phyloP scores from a whole-genome alignment of 805 yeast species.

The Starmerella vaccinii region DNA sequence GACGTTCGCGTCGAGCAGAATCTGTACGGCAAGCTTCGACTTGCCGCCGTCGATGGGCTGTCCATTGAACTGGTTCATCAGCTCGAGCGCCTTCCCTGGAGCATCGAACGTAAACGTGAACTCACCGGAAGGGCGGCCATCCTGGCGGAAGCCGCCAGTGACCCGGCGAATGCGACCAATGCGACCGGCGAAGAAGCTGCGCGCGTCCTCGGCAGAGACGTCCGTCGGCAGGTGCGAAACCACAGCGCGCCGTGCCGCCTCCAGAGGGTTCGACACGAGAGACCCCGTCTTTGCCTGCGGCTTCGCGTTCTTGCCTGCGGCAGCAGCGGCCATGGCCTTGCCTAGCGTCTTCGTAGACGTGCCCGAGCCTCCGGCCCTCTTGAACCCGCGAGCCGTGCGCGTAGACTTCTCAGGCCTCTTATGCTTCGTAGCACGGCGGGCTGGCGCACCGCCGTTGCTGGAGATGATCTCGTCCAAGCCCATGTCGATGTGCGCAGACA shows the following conservation, averaged over 20 bases:
- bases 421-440: slow-evolving; percentile 6
- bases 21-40: slow-evolving; percentile 62
- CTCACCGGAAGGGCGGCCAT: slow-evolving; percentile 83
- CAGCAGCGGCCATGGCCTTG: slow-evolving; percentile 13
- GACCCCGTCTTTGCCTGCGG: slow-evolving; percentile 29
- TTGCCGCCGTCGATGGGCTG: slow-evolving; percentile 89
- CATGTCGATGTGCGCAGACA: slow-evolving; percentile 57
- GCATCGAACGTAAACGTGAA: slow-evolving; percentile 74
- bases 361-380: slow-evolving; percentile 23
- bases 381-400: slow-evolving; percentile 27
- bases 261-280: slow-evolving; percentile 32
- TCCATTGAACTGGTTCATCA: slow-evolving; percentile 77
- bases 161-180: slow-evolving; percentile 75
- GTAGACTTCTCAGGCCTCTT: slow-evolving; percentile 8
- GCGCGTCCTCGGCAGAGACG: slow-evolving; percentile 25
- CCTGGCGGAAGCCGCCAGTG: slow-evolving; percentile 68
- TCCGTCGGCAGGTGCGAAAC: slow-evolving; percentile 54
- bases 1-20: slow-evolving; percentile 63
- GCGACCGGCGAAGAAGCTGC: slow-evolving; percentile 79
- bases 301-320: slow-evolving; percentile 25
- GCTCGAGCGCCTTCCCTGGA: slow-evolving; percentile 59
- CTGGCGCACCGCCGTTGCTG: slow-evolving; percentile 29
- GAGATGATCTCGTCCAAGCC: slow-evolving; percentile 92
- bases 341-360: slow-evolving; percentile 13
- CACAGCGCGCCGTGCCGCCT: slow-evolving; percentile 59